Evolutionary conservation across 768 basidiomycete species (phyloP).

Genomic region (Tulasnella sp.): DNA sequence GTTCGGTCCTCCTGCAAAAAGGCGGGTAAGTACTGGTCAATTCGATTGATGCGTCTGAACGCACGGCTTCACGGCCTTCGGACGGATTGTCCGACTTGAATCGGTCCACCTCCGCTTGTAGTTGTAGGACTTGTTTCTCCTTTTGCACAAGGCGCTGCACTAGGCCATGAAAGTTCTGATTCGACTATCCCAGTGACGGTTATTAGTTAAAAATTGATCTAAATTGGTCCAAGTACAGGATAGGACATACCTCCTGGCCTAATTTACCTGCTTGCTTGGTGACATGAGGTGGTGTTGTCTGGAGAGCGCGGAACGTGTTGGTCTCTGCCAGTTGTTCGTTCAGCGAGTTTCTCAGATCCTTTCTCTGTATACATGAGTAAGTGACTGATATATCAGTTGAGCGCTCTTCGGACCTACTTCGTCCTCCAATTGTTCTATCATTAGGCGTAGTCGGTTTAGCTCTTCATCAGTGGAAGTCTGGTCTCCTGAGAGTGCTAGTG

Average conservation of each 20-base stretch:
- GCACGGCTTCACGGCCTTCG: constrained; percentile 50
- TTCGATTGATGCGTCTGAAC: constrained; percentile 21
- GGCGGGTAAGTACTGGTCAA: not conserved
- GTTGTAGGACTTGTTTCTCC: constrained; percentile 70
- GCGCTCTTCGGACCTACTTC: constrained; percentile 39
- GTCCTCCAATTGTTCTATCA: constrained; percentile 52
- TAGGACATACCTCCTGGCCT: not conserved
- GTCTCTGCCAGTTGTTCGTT: constrained; percentile 57
- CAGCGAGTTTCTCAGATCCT: constrained; percentile 42
- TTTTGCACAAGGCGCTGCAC: constrained; percentile 74
- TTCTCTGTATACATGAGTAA: constrained; percentile 31
- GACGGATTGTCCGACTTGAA: constrained; percentile 47
- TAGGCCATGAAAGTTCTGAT: constrained; percentile 56
- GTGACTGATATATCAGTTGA: not conserved
- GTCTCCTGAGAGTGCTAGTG: constrained; percentile 34
- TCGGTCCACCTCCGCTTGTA: constrained; percentile 61
- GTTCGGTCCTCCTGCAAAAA: constrained; percentile 52
- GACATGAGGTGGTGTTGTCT: constrained; percentile 27
- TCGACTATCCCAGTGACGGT: constrained; percentile 9
- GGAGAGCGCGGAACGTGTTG: constrained; percentile 51
- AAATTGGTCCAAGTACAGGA: not conserved
- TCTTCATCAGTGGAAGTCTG: constrained; percentile 49
- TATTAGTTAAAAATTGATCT: not conserved
- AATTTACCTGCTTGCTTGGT: not conserved
- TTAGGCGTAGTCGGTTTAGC: constrained; percentile 44